These are phyloP conservation scores for Laetiporus sulphureus DNA, from an alignment of 1,284 basidiomycete genomes.

Conservation along the genomic window DNA sequence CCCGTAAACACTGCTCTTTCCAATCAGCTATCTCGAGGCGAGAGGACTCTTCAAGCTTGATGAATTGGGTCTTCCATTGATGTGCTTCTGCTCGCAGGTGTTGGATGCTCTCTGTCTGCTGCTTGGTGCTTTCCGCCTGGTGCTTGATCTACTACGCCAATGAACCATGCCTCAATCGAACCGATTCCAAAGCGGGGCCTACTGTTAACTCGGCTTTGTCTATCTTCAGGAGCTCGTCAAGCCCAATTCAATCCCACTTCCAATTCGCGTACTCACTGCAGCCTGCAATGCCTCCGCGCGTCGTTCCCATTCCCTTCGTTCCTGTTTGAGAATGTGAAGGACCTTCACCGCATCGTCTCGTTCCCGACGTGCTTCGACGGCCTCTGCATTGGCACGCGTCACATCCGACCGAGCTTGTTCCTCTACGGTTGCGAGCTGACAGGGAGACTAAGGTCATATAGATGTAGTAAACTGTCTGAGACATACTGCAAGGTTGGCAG, in stretches of 20 bases:
- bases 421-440: constrained; percentile 22
- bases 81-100: constrained; percentile 55
- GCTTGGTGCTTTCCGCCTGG: constrained; percentile 38
- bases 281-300: constrained; percentile 44
- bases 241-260: too few species aligned
- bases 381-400: constrained; percentile 23
- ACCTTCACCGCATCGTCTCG: constrained; percentile 48
- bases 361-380: constrained; percentile 40
- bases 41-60: constrained; percentile 40
- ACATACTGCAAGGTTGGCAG: constrained; percentile 22
- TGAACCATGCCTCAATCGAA: background rate
- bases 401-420: constrained; percentile 25
- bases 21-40: constrained; percentile 46
- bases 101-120: constrained; percentile 52
- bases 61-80: constrained; percentile 68
- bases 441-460: background rate
- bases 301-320: constrained; percentile 42
- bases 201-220: constrained; percentile 55
- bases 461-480: background rate
- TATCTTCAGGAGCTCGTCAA: constrained; percentile 34
- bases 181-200: constrained; percentile 14
- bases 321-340: constrained; percentile 37
- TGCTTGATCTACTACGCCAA: constrained; percentile 2
- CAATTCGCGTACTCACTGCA: constrained; percentile 43
- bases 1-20: constrained; percentile 66